phyloP scores from a whole-genome alignment of 2,329 filamentous ascomycete species.

The Saccharata proteae region DNA sequence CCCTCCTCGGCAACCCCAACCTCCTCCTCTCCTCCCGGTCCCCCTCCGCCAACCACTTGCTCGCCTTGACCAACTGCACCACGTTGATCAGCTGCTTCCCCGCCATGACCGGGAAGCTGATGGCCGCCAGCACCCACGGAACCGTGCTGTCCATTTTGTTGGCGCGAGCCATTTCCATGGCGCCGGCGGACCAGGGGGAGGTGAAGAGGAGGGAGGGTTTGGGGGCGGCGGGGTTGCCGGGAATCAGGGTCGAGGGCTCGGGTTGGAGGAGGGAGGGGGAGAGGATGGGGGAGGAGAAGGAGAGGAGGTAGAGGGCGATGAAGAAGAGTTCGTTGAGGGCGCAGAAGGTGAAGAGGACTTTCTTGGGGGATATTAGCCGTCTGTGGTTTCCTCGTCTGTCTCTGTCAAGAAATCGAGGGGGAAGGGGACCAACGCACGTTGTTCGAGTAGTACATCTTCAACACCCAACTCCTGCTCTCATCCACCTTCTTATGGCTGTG shows the following conservation, averaged over 20 bases:
- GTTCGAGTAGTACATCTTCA: constrained; percentile 96
- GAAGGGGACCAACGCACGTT: constrained; percentile 50
- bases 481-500: constrained; percentile 90
- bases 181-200: constrained; percentile 82
- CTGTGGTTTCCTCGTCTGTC: constrained; percentile 11
- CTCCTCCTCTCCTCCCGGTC: constrained; percentile 54
- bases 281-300: constrained; percentile 82
- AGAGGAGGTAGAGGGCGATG: constrained; percentile 93
- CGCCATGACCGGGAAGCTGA: constrained; percentile 78
- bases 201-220: constrained; percentile 64
- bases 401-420: background rate
- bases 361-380: constrained; percentile 37
- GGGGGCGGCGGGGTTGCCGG: constrained; percentile 57
- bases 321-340: constrained; percentile 92
- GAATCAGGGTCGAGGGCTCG: constrained; percentile 40
- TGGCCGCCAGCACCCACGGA: constrained; percentile 68
- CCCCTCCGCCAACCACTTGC: constrained; percentile 85
- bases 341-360: constrained; percentile 83
- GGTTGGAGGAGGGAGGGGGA: constrained; percentile 67
- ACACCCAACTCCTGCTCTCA: constrained; percentile 70
- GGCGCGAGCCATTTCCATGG: constrained; percentile 77
- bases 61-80: constrained; percentile 86
- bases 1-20: constrained; percentile 27
- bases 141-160: constrained; percentile 60
- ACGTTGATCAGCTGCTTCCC: constrained; percentile 91